Conservation (phyloP, 2,329 filamentous ascomycete species). For the Aspergillus felis region DNA sequence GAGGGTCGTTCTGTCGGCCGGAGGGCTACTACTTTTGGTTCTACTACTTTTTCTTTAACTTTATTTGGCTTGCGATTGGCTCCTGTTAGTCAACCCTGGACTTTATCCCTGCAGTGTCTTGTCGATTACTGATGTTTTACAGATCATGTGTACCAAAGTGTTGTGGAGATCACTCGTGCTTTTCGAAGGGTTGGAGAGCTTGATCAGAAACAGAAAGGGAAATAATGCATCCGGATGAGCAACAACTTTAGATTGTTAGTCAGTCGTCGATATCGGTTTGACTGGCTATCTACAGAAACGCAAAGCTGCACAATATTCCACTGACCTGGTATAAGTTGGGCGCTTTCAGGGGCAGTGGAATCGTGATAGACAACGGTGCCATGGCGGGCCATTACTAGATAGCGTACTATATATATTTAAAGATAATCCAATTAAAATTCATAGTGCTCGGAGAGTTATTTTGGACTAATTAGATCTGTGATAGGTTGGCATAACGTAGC, state of each 20-base stretch:
- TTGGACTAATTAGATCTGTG: too few relatives aligned
- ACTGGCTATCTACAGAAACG: too few relatives aligned
- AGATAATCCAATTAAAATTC: too few relatives aligned
- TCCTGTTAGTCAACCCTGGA: conserved; percentile 19
- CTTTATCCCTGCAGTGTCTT: conserved; percentile 1
- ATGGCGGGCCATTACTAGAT: too few relatives aligned
- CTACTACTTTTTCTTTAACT: conserved; percentile 56
- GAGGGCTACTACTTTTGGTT: conserved; percentile 55
- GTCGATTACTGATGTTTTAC: background rate
- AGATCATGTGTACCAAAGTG: background rate
- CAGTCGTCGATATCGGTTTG: too few relatives aligned
- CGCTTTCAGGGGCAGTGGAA: too few relatives aligned
- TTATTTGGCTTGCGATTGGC: conserved; percentile 54
- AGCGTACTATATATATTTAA: too few relatives aligned
- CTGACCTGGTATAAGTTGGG: too few relatives aligned
- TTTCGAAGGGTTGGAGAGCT: background rate
- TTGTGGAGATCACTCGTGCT: background rate
- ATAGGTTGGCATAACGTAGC: too few relatives aligned
- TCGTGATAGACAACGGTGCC: too few relatives aligned
- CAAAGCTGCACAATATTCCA: too few relatives aligned
- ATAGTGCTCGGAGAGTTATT: too few relatives aligned
- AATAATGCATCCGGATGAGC: background rate
- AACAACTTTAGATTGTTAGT: background rate
- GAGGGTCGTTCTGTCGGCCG: conserved; percentile 48
- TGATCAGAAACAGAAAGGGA: background rate